These are phyloP conservation scores for Cladosporium sp. DNA, from an alignment of 2,329 filamentous ascomycete species.

Conservation along the genomic window DNA sequence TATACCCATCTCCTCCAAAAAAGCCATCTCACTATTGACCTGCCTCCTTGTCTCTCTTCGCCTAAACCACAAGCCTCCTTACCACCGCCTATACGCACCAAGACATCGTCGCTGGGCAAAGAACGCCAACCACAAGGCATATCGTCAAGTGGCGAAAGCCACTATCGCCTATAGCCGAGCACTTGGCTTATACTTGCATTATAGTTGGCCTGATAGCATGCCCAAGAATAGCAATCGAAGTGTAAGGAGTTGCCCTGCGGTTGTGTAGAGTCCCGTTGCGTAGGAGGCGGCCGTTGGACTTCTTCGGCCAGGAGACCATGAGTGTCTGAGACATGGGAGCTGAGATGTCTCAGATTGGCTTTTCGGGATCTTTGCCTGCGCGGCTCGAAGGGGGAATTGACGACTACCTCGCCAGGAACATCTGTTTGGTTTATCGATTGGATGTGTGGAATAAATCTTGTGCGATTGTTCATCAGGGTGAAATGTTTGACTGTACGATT, in stretches of 20 bases:
- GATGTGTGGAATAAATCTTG: background rate
- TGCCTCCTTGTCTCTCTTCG: slow-evolving; percentile 14
- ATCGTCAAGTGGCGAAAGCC: background rate
- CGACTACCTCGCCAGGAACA: background rate
- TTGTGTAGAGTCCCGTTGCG: background rate
- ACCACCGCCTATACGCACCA: background rate
- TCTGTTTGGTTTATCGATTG: background rate
- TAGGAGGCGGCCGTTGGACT: background rate
- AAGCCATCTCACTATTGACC: slow-evolving; percentile 4
- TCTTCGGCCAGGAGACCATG: slow-evolving; percentile 4
- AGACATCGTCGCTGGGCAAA: background rate
- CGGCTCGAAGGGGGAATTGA: background rate
- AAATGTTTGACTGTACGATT: background rate
- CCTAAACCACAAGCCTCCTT: slow-evolving; percentile 6
- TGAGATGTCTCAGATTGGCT: background rate
- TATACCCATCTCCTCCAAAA: background rate
- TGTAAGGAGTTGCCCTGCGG: background rate
- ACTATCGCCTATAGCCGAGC: background rate
- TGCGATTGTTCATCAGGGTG: background rate
- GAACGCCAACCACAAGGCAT: background rate
- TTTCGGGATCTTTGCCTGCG: background rate
- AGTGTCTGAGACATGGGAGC: slow-evolving; percentile 12
- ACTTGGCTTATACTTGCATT: background rate
- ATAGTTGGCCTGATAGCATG: background rate
- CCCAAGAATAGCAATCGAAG: background rate